Percentiles rank a stretch among this genome's conserved stretches.
These are phyloP conservation scores for Tillandsia fasciculata DNA, from an alignment of 176 grass and related monocot species.

Conservation along the genomic window DNA sequence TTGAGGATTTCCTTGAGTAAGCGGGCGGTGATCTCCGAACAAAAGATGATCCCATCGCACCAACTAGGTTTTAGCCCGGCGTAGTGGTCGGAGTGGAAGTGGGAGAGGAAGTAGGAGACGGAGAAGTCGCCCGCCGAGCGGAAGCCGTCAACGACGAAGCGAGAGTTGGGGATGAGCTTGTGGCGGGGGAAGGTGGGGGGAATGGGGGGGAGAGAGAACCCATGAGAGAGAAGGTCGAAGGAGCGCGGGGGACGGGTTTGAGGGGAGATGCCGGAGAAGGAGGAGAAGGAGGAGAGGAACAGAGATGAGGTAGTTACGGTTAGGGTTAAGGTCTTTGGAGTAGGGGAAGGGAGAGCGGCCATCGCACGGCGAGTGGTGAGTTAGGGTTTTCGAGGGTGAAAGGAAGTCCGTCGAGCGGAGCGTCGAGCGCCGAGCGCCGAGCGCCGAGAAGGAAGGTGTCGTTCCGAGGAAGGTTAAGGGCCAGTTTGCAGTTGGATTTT, in stretches of 20 bases:
- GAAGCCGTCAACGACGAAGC: conserved; percentile 82
- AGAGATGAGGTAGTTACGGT: conserved; percentile 22
- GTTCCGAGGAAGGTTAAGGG: no score
- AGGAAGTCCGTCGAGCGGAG: background rate
- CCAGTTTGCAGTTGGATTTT: no score
- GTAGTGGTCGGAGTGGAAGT: conserved; percentile 97
- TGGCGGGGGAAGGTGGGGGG: conserved; percentile 33
- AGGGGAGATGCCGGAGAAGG: conserved; percentile 27
- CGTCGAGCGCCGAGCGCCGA: conserved; percentile 13
- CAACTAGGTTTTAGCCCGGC: conserved; percentile 52
- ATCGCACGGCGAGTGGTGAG: conserved; percentile 16
- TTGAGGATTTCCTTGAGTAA: conserved; percentile 50
- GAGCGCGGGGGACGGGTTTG: conserved; percentile 20
- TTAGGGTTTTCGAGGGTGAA: conserved; percentile 16
- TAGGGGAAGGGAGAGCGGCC: conserved; percentile 33
- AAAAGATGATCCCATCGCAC: conserved; percentile 72
- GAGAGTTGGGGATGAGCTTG: conserved; percentile 58
- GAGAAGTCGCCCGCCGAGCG: conserved; percentile 74
- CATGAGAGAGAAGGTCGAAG: conserved; percentile 17
- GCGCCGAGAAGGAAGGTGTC: background rate
- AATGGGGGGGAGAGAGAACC: conserved; percentile 30
- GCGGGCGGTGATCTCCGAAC: conserved; percentile 50
- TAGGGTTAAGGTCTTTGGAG: conserved; percentile 5
- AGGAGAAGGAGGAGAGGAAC: conserved; percentile 26
- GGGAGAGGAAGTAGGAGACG: conserved; percentile 79